Base-by-base conservation (phyloP, 352 stramenopile genomes). In the Globisporangium parvum region DNA sequence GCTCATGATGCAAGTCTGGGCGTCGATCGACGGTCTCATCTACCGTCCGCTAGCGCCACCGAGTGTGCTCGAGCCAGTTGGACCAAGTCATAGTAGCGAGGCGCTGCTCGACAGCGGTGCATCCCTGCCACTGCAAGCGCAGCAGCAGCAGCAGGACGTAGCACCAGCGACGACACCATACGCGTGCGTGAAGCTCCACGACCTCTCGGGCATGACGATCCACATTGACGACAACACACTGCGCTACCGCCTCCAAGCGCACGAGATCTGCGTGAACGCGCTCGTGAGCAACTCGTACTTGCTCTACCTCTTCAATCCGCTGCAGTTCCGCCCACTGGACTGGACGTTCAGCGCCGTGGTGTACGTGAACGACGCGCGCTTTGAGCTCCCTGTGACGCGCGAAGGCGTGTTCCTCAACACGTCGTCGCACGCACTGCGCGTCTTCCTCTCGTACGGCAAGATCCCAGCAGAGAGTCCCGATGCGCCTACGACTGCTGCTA, bases 1-100 rank as follows among this genome's bases (percentile, higher is more conserved):
- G 6, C 67, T 94, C 59, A 92, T 94, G 85, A 91, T 94, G 80
- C 85, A 94, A 61, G 64, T 91, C 24, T 94, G 81, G 85, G 77
- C 69, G 8, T 92, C 81, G 0, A 87, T 94, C 51, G 80, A 94
- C 51, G 78, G 76, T 3, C 67, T 91, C 10, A 85, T 94, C 52
- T 94, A 87, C 49, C 80, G 82, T 1, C 81, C 85, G 2, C 59
- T 94, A 21, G 71, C 85, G n/a, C 71, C 80, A 3, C 85, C 81
- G 14, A 69, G 65, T 21, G 77, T 80, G n/a, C 70, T 93, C 44
- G 61, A 86, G 33, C 47, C 39, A 9, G 14, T 44, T 10, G 39
- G 5, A 1, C 15, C 39, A 8, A 44, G 18, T 44, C 14, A 9
- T 44, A 9, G 11, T 18, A 2, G 26, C 1, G 41, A 14, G 0